Base-by-base conservation (phyloP, 2,329 filamentous ascomycete genomes). In the Pestalotiopsis sp. region DNA sequence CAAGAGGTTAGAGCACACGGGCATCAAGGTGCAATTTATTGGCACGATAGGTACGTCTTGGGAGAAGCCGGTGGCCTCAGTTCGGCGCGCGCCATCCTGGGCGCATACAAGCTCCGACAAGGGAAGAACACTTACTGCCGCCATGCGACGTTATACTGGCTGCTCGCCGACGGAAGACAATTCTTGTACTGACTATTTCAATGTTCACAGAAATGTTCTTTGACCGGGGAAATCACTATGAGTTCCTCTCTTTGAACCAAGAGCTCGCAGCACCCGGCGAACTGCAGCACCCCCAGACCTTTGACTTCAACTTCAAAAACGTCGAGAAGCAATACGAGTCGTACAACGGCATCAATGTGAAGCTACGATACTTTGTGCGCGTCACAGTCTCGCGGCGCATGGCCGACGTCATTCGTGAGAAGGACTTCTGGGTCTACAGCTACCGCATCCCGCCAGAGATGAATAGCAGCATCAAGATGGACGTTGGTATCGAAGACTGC, bases 241-340 rank as follows among this genome's bases (percentile, higher is more conserved):
- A 99, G 83, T 99, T 99, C 83, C 92, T 99, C 70, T 97, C 94
- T 45, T 90, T 98, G 36, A 95, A 96, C 76, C 97, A 98, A 82
- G 96, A 99, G 83, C 91, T 99, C 56, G 96, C 96, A 20, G 95
- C 96, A 20, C 96, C 96, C 2, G 96, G 96, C 81, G 96, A 99
- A 85, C 92, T 99, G 68, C 96, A 98, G 80, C 97, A 99, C 83
- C 96, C 96, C 58, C 96, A 99, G 84, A 98, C 95, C 63, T 98
- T 97, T 82, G 94, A 97, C 74, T 99, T 99, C 89, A 97, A 98
- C 85, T 99, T 99, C 90, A 98, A 98, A 83, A 99, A 98, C 82
- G 94, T 99, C 76, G 96, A 99, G 88, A 99, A 99, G 87, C 95
- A 97, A 82, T 99, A 99, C 87, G 97, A 99, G 84, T 98, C 95